Evolutionary conservation across 371 early-diverging fungal species (phyloP).

Genomic region (Mucor irregularis): DNA sequence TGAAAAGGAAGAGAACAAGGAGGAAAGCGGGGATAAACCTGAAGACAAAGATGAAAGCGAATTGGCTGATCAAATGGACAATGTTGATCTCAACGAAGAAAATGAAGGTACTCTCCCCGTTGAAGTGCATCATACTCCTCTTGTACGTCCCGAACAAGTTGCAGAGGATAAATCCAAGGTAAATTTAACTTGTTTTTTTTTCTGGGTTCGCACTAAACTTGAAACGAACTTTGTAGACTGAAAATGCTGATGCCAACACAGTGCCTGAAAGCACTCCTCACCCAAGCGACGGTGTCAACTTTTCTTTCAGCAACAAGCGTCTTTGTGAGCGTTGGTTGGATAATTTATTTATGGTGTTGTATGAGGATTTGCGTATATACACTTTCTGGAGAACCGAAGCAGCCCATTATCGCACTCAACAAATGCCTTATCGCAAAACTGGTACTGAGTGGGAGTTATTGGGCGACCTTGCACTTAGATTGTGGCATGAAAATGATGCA

Average conservation of each 20-base stretch:
- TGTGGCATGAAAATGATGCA: slow-evolving; percentile 88
- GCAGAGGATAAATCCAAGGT: slow-evolving; percentile 38
- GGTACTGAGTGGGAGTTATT: slow-evolving; percentile 96
- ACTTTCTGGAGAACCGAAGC: slow-evolving; percentile 83
- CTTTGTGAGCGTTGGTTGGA: slow-evolving; percentile 99
- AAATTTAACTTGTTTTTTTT: neutral
- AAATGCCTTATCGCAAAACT: slow-evolving; percentile 83
- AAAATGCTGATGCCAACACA: neutral
- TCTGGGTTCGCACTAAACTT: neutral
- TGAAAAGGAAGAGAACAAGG: slow-evolving; percentile 8
- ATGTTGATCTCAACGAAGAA: slow-evolving; percentile 34
- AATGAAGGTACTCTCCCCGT: neutral
- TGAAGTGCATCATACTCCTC: slow-evolving; percentile 26
- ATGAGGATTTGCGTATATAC: slow-evolving; percentile 94
- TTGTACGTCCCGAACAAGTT: slow-evolving; percentile 41
- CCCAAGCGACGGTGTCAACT: slow-evolving; percentile 34
- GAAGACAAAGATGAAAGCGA: slow-evolving; percentile 12
- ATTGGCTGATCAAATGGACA: slow-evolving; percentile 32
- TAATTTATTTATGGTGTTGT: slow-evolving; percentile 96
- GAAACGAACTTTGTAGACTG: neutral
- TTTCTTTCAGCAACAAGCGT: slow-evolving; percentile 87
- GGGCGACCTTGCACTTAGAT: slow-evolving; percentile 86
- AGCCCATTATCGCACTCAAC: slow-evolving; percentile 66
- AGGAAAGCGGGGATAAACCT: neutral
- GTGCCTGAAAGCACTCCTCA: slow-evolving; percentile 4